A percentile compares a stretch with the other conserved stretches of the same genome.
Conservation (phyloP, 495 filamentous ascomycete species). For the Aspergillus baeticus region DNA sequence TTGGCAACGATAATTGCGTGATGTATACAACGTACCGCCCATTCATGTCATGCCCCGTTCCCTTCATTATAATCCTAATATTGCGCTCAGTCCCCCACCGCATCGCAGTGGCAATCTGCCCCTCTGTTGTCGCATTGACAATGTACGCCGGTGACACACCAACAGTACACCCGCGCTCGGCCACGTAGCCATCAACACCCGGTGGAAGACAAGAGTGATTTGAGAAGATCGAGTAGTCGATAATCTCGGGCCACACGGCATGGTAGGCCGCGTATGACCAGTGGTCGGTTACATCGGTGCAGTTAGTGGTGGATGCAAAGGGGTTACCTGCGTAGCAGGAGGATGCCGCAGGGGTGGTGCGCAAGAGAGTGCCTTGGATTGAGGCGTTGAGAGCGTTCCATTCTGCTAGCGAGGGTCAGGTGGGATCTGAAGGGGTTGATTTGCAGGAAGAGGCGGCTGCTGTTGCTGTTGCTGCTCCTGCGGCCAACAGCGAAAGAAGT, state of each 20-base stretch:
- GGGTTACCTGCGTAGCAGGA: conserved; percentile 28
- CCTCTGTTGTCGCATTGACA: conserved; percentile 30
- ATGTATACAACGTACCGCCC: conserved; percentile 33
- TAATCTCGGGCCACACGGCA: conserved; percentile 20
- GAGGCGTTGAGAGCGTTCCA: conserved; percentile 28
- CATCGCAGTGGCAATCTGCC: conserved; percentile 31
- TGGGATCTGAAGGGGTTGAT: conserved; percentile 17
- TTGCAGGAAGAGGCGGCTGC: no score
- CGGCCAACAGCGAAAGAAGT: no score
- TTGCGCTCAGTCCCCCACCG: conserved; percentile 51
- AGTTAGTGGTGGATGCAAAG: conserved; percentile 16
- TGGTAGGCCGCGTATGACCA: conserved; percentile 24
- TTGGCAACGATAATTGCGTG: no score
- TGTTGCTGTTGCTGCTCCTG: no score
- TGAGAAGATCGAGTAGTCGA: conserved; percentile 21
- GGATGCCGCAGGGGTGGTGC: conserved; percentile 23
- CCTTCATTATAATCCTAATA: conserved; percentile 52
- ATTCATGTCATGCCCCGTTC: conserved; percentile 53
- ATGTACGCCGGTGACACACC: conserved; percentile 29
- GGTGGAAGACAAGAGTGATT: conserved; percentile 29
- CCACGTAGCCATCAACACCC: conserved; percentile 14
- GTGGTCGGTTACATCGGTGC: conserved; percentile 20
- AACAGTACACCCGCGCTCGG: conserved; percentile 20
- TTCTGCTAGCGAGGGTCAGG: conserved; percentile 25
- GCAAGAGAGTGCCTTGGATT: conserved; percentile 18